Base-by-base conservation (phyloP, 225 moss, liverwort and hornwort genomes). In the Antitrichia curtipendula region DNA sequence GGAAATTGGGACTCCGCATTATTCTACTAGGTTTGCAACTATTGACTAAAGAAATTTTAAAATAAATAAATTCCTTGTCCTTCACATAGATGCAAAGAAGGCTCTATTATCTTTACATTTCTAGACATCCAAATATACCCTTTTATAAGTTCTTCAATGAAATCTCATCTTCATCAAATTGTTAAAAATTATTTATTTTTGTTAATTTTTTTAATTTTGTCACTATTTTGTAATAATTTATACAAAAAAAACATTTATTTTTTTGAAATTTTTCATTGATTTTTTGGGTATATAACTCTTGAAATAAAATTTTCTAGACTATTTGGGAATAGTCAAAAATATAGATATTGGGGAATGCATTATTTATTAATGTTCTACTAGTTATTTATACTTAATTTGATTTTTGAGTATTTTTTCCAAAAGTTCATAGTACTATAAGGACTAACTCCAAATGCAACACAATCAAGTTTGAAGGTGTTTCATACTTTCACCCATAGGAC, bases 391-490 rank as follows among this genome's bases (percentile, higher is more conserved):
- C 16, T 28, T 6, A 6, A 69, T 40, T 24, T 4, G 3, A 13
- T 40, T 40, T 40, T 69, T 24, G 8, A 40, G 8, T 50, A 50
- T 38, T 38, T 40, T 69, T 38, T 38, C 3, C 6, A 20, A 23
- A 66, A 38, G 7, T 2, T 66, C 2, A 66, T 5, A 66, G 2
- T n/a, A 3, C 0, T n/a, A 4, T 23, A 22, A 68, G 19, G 1
- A 4, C 8, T 66, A 38, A 23, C 1, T 0, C 23, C 23, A 66
- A 28, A 45, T 72, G 45, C 28, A 72, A 45, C 0, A 29, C 17
- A 28, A 17, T 1, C 13, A 7, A 8, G n/a, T n/a, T n/a, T n/a
- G n/a, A 11, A 16, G 0, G 6, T 36, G n/a, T 27, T 8, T 16
- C 6, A 43, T 71, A 6, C 17, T 45, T 73, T 45, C 18, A 72